phyloP scores from a whole-genome alignment of 1,284 basidiomycete genomes.

The Phellopilus nigrolimitatus region DNA sequence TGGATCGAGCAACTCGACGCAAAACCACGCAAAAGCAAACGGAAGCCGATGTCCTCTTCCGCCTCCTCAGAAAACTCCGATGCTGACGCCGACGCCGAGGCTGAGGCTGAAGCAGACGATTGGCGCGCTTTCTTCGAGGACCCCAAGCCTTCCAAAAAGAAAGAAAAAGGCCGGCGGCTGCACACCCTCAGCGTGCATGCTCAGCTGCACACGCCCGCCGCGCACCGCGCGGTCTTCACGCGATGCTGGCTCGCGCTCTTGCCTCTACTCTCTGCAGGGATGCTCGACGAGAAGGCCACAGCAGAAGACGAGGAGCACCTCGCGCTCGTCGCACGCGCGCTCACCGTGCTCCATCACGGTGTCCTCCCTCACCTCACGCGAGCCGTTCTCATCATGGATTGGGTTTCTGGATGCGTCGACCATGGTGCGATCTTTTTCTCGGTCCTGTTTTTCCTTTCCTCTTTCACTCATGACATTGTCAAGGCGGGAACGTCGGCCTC shows the following conservation, averaged over 20 bases:
- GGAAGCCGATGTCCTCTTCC: slow-evolving; percentile 33
- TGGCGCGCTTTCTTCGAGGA: slow-evolving; percentile 80
- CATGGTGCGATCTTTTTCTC: slow-evolving; percentile 44
- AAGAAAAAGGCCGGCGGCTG: slow-evolving; percentile 40
- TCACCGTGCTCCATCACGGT: slow-evolving; percentile 80
- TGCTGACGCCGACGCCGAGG: slow-evolving; percentile 32
- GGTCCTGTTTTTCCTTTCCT: background rate
- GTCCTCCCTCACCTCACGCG: slow-evolving; percentile 83
- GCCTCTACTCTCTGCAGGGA: slow-evolving; percentile 45
- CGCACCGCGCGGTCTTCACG: slow-evolving; percentile 77
- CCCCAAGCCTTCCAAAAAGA: slow-evolving; percentile 27
- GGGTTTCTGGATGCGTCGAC: slow-evolving; percentile 87
- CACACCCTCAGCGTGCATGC: slow-evolving; percentile 69
- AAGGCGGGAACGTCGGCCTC: slow-evolving; percentile 84
- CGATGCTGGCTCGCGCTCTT: slow-evolving; percentile 72
- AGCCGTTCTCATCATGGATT: slow-evolving; percentile 87
- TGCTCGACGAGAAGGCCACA: background rate
- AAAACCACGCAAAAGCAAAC: slow-evolving; percentile 53
- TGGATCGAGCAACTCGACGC: slow-evolving; percentile 73
- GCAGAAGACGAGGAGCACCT: slow-evolving; percentile 37
- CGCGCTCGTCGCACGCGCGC: slow-evolving; percentile 50
- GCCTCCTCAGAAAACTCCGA: slow-evolving; percentile 31
- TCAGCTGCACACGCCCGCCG: slow-evolving; percentile 65
- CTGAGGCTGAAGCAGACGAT: slow-evolving; percentile 60
- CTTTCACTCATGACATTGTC: background rate